A percentile compares a stretch with the other conserved stretches of the same genome.
These are phyloP conservation scores for Fusarium devonianum DNA, from an alignment of 2,329 filamentous ascomycete species.

Conservation along the genomic window DNA sequence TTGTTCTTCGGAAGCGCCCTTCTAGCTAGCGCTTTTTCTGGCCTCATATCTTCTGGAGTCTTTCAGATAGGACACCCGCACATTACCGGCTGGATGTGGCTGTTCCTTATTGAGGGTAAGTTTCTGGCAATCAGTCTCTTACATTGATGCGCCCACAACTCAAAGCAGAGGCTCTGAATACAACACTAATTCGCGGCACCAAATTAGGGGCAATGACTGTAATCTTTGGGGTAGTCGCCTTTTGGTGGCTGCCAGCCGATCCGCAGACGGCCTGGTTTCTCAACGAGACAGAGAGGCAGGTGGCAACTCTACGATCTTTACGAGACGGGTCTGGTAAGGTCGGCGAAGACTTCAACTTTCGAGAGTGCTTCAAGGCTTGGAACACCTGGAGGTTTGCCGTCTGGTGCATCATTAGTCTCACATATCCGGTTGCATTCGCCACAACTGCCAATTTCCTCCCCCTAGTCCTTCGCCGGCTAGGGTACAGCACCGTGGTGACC, in stretches of 20 bases:
- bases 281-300: constrained; percentile 50
- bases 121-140: too few species aligned
- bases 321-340: constrained; percentile 52
- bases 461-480: constrained; percentile 54
- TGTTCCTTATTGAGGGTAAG: constrained; percentile 52
- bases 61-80: constrained; percentile 47
- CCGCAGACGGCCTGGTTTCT: constrained; percentile 52
- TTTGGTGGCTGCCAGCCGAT: constrained; percentile 42
- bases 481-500: constrained; percentile 53
- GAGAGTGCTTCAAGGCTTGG: constrained; percentile 53
- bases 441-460: constrained; percentile 52
- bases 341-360: constrained; percentile 48
- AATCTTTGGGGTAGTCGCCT: constrained; percentile 27
- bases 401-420: constrained; percentile 56
- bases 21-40: constrained; percentile 71
- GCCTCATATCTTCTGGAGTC: constrained; percentile 66
- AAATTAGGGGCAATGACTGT: constrained; percentile 53
- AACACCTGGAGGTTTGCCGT: constrained; percentile 47
- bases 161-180: too few species aligned
- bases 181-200: constrained; percentile 31
- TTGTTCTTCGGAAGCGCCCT: constrained; percentile 65
- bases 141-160: too few species aligned
- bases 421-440: constrained; percentile 56
- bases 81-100: constrained; percentile 1
- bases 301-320: constrained; percentile 50